A percentile compares a stretch with the other conserved stretches of the same genome.
These are phyloP conservation scores for Onygenales sp. DNA, from an alignment of 2,329 filamentous ascomycete genomes.

Conservation along the genomic window DNA sequence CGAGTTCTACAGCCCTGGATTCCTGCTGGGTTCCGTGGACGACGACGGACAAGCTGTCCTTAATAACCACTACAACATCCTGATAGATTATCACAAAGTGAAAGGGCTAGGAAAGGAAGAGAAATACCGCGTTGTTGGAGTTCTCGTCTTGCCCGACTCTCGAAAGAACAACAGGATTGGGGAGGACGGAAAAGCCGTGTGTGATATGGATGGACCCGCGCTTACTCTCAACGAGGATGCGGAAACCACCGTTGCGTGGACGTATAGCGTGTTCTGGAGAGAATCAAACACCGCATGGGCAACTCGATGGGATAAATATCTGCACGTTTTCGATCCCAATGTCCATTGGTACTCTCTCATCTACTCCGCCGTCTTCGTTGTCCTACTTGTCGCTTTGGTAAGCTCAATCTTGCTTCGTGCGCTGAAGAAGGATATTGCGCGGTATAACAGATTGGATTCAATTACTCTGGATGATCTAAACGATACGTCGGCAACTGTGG, in stretches of 20 bases:
- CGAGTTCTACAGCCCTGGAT: slow-evolving; percentile 85
- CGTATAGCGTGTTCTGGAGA: slow-evolving; percentile 86
- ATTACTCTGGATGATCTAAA: slow-evolving; percentile 84
- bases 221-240: slow-evolving; percentile 57
- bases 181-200: slow-evolving; percentile 51
- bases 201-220: slow-evolving; percentile 46
- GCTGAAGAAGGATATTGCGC: slow-evolving; percentile 85
- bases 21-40: slow-evolving; percentile 58
- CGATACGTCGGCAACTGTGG: slow-evolving; percentile 61
- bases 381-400: slow-evolving; percentile 84
- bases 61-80: slow-evolving; percentile 94
- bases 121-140: slow-evolving; percentile 81
- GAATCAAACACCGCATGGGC: slow-evolving; percentile 82
- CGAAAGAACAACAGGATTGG: slow-evolving; percentile 46
- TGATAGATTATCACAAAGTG: slow-evolving; percentile 84
- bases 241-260: slow-evolving; percentile 66
- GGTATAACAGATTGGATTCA: slow-evolving; percentile 90
- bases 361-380: slow-evolving; percentile 89
- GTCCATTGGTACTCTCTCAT: slow-evolving; percentile 99
- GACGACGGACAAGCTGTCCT: slow-evolving; percentile 52
- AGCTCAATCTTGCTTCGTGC: slow-evolving; percentile 84
- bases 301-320: slow-evolving; percentile 96
- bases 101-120: slow-evolving; percentile 46
- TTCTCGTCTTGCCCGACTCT: slow-evolving; percentile 76
- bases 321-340: slow-evolving; percentile 93